Conservation (phyloP, 352 stramenopile genomes). For the Elongisporangium undulatum region DNA sequence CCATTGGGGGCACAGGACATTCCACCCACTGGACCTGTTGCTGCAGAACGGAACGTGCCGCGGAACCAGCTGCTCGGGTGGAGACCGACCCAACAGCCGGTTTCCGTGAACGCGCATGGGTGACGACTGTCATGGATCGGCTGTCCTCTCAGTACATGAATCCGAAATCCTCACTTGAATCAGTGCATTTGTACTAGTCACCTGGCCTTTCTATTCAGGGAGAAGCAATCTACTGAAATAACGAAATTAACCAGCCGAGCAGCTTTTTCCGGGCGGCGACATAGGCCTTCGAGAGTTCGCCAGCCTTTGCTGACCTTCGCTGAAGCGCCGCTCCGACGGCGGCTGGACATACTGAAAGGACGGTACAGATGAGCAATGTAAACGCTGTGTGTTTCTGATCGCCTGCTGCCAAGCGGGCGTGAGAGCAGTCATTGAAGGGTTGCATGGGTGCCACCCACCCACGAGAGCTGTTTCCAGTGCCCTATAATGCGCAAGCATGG, state of each 20-base stretch:
- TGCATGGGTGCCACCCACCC: not conserved
- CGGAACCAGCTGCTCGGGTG: not conserved
- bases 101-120: not conserved
- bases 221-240: not conserved
- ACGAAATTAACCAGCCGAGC: not conserved
- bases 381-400: not conserved
- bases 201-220: not conserved
- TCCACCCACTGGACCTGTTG: not conserved
- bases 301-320: not conserved
- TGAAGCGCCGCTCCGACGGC: not conserved
- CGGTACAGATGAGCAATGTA: not conserved
- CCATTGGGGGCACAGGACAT: not conserved
- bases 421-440: not conserved
- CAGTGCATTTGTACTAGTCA: not conserved
- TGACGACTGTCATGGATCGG: not conserved
- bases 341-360: not conserved
- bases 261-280: not conserved
- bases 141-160: not conserved
- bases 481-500: too few relatives aligned
- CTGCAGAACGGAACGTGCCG: not conserved
- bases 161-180: not conserved
- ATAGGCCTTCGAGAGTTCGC: too few relatives aligned
- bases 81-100: not conserved
- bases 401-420: not conserved
- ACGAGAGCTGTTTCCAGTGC: not conserved